These are phyloP conservation scores for grape (Vitis vinifera) DNA, from an alignment of 164 flowering plant species.

Conservation along the genomic window DNA sequence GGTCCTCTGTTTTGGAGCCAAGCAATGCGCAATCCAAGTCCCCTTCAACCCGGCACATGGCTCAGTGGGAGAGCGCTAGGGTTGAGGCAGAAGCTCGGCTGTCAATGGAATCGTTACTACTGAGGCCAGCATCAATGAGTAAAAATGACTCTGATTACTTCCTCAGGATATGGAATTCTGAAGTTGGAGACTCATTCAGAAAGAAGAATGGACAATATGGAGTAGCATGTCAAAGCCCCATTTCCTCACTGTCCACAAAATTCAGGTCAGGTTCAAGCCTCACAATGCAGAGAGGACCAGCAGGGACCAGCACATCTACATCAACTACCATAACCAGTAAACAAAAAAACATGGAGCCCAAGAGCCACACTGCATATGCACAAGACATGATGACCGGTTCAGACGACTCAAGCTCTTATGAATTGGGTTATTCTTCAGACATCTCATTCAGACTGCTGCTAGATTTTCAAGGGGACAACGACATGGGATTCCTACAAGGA, in stretches of 20 bases:
- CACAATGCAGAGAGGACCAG: conserved; percentile 7
- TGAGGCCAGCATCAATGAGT: conserved; percentile 4
- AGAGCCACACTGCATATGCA: conserved; percentile 4
- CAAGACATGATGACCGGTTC: conserved; percentile 12
- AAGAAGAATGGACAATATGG: neutral
- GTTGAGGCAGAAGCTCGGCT: conserved; percentile 43
- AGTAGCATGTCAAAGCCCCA: conserved; percentile 7
- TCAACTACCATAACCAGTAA: neutral
- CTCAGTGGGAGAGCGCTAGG: conserved; percentile 43
- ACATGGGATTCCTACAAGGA: conserved; percentile 19
- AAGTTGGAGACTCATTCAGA: conserved; percentile 43
- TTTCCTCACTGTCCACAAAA: conserved; percentile 27
- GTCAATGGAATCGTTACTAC: conserved; percentile 20
- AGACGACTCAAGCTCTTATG: conserved; percentile 24
- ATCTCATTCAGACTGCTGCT: conserved; percentile 31
- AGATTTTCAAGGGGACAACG: conserved; percentile 30
- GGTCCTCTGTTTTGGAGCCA: conserved; percentile 6
- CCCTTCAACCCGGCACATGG: conserved; percentile 32
- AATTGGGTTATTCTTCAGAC: conserved; percentile 26
- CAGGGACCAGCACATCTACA: neutral
- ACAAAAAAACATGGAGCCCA: neutral
- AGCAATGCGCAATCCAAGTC: conserved; percentile 9
- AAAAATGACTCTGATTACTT: conserved; percentile 23
- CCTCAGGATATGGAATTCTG: conserved; percentile 41
- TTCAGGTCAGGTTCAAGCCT: conserved; percentile 16